Conservation (phyloP, 148 eudicot species). For the Limonium bicolor region DNA sequence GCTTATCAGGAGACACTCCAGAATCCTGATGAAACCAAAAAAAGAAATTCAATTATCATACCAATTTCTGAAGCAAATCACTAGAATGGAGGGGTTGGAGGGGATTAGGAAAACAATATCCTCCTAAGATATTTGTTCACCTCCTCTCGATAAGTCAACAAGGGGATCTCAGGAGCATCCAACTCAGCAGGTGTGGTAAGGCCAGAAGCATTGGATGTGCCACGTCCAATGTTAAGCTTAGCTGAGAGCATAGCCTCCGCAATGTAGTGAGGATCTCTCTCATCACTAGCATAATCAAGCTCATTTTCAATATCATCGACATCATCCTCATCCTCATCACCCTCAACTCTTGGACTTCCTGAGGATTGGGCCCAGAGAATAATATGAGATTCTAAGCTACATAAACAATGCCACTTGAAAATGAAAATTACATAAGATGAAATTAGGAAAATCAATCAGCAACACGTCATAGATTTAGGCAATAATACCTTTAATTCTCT, state of each 20-base stretch:
- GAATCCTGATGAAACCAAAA: slow-evolving; percentile 22
- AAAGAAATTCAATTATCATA: slow-evolving; percentile 2
- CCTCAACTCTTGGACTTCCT: slow-evolving; percentile 54
- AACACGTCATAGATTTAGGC: background rate
- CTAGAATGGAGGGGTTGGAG: background rate
- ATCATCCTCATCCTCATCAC: slow-evolving; percentile 57
- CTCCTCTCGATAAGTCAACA: slow-evolving; percentile 47
- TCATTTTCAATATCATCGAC: slow-evolving; percentile 51
- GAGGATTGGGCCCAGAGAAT: background rate
- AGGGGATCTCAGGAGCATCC: slow-evolving; percentile 30
- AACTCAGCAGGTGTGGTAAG: slow-evolving; percentile 18
- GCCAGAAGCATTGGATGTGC: slow-evolving; percentile 15
- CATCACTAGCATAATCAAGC: slow-evolving; percentile 19
- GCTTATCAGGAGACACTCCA: slow-evolving; percentile 27
- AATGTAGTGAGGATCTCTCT: slow-evolving; percentile 7
- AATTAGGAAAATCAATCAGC: background rate
- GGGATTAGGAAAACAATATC: background rate
- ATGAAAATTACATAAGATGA: too few relatives aligned
- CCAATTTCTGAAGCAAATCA: background rate
- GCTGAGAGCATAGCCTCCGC: slow-evolving; percentile 12
- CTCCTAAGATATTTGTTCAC: slow-evolving; percentile 9
- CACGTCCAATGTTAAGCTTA: slow-evolving; percentile 10
- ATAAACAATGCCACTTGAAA: too few relatives aligned
- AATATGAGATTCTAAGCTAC: background rate
- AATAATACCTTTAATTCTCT: slow-evolving; percentile 63